Evolutionary conservation across 257 asterid genomes (phyloP).

Genomic region (Jacaranda mimosifolia): DNA sequence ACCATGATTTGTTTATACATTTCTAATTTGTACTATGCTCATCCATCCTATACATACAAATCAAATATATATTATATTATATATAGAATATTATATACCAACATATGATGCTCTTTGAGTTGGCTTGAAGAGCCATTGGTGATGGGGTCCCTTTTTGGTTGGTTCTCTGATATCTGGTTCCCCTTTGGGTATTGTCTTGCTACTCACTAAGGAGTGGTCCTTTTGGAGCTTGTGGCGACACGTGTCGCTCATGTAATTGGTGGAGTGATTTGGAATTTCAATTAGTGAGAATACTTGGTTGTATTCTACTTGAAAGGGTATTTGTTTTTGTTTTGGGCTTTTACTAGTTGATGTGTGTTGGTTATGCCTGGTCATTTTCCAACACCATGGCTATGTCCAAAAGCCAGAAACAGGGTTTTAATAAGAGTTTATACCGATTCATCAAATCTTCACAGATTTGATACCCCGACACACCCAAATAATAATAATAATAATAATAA

Average conservation of each 20-base stretch:
- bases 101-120: conserved; percentile 35
- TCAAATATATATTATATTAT: no score
- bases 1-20: neutral
- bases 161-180: conserved; percentile 5
- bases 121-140: conserved; percentile 36
- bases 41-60: neutral
- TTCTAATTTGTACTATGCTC: neutral
- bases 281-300: neutral
- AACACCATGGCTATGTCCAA: no score
- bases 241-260: conserved; percentile 27
- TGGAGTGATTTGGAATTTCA: neutral
- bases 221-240: neutral
- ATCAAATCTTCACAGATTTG: no score
- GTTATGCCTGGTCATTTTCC: no score
- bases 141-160: neutral
- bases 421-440: no score
- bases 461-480: no score
- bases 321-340: no score
- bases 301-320: no score
- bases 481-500: no score
- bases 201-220: neutral
- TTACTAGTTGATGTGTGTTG: no score
- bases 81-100: neutral
- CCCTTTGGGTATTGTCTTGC: neutral
- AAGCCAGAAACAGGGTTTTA: no score